Conservation (phyloP, 225 moss, liverwort and hornwort genomes). For the Pseudisothecium myosuroides region DNA sequence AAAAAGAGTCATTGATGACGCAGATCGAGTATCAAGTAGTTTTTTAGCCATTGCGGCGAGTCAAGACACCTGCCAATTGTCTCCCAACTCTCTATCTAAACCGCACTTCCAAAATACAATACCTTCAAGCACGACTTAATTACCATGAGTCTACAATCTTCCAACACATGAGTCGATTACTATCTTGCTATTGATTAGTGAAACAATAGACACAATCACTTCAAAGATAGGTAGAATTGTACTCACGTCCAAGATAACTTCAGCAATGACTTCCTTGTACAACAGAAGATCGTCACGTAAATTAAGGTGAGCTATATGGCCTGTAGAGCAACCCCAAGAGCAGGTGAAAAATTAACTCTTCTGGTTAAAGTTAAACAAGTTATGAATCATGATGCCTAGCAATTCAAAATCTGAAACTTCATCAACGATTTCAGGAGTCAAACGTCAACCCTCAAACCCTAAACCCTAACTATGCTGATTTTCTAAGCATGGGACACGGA, state of each 20-base stretch:
- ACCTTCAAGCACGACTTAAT: background rate
- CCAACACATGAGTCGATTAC: background rate
- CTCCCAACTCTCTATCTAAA: background rate
- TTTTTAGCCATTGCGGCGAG: background rate
- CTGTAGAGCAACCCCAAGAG: conserved; percentile 25
- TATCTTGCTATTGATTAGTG: background rate
- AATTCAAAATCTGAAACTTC: background rate
- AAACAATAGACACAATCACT: background rate
- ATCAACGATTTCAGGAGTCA: background rate
- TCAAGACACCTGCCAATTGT: background rate
- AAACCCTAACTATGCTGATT: background rate
- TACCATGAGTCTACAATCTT: background rate
- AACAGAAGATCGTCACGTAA: conserved; percentile 77
- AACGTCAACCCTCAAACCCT: background rate
- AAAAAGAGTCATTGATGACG: background rate
- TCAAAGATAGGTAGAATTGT: background rate
- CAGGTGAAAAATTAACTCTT: background rate
- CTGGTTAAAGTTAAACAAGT: background rate
- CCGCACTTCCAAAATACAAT: background rate
- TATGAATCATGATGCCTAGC: background rate
- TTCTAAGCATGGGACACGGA: background rate
- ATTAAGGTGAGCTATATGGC: conserved; percentile 96
- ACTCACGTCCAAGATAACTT: conserved; percentile 95
- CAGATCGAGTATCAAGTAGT: background rate
- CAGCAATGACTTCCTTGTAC: conserved; percentile 71